phyloP scores from a whole-genome alignment of 306 rosid species.

The Alnus glutinosa region DNA sequence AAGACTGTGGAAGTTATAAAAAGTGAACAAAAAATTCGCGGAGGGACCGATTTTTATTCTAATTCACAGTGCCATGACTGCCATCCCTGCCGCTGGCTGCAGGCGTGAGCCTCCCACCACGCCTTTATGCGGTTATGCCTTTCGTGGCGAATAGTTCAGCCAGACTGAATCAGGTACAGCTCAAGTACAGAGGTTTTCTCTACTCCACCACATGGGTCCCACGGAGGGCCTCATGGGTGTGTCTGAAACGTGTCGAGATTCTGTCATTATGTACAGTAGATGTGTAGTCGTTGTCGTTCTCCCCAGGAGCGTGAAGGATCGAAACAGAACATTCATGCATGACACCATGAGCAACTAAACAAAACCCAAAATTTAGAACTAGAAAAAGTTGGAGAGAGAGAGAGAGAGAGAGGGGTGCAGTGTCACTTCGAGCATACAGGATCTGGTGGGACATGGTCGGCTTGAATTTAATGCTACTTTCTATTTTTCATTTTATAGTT shows the following conservation, averaged over 20 bases:
- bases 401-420: constrained; percentile 32
- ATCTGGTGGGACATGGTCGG: constrained; percentile 22
- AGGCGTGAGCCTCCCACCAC: neutral
- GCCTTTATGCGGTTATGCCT: constrained; percentile 18
- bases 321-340: neutral
- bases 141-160: constrained; percentile 22
- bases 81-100: too few species aligned
- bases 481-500: neutral
- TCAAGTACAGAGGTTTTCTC: neutral
- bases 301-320: neutral
- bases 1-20: too few species aligned
- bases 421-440: constrained; percentile 35
- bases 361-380: neutral
- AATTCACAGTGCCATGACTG: neutral
- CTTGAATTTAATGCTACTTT: neutral
- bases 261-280: neutral
- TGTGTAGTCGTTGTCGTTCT: neutral
- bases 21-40: too few species aligned
- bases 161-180: constrained; percentile 8
- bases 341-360: neutral
- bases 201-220: neutral
- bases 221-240: too few species aligned
- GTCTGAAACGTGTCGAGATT: constrained; percentile 21
- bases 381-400: constrained; percentile 9
- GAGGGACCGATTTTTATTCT: too few species aligned